Evolutionary conservation across 768 basidiomycete species (phyloP), one percentile per base, ranked within the genome.

Genomic region (Chalciporus chontae): DNA sequence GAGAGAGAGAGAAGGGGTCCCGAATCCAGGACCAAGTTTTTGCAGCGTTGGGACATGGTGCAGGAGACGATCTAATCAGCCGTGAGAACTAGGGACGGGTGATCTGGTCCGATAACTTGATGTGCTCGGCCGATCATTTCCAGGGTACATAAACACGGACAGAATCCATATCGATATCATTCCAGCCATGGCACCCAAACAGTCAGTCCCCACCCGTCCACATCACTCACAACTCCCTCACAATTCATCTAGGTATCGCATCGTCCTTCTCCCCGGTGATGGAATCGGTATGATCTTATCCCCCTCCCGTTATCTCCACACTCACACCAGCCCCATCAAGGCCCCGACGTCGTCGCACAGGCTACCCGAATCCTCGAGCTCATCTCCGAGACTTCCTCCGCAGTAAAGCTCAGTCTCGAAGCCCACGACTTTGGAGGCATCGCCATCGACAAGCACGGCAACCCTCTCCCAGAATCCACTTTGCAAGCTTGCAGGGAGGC

Each of bases 181-280:
- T 13, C 15, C 41, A 40, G 41, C 43, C 50, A 77, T 80, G 76
- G 56, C 76, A 32, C 59, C 64, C 17, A 77, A 72, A 73, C 69
- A 73, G 80, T 81, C 42, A 44, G 65, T 40, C 2, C 50, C 47
- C 70, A 53, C 18, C n/a, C 24, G 9, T 19, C 23, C 7, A 31
- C 2, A 31, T 32, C 38, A 37, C 8, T 43, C 45, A 57, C 45
- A 36, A 23, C 45, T 51, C 17, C 19, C 40, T 57, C 48, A 58
- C 18, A 40, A 29, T 5, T 18, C 21, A 13, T 24, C 29, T 6
- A 94, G 94, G 47, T 96, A 89, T 70, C 85, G 85, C 55, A 81
- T 99, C 65, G 89, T 84, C 31, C 79, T 94, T 46, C 83, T 99
- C 38, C 85, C 87, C n/a, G 96, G 96, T 45, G 96, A 99, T 71